Base-by-base conservation (phyloP, 2,329 filamentous ascomycete genomes). In the Diplocarpon mali region DNA sequence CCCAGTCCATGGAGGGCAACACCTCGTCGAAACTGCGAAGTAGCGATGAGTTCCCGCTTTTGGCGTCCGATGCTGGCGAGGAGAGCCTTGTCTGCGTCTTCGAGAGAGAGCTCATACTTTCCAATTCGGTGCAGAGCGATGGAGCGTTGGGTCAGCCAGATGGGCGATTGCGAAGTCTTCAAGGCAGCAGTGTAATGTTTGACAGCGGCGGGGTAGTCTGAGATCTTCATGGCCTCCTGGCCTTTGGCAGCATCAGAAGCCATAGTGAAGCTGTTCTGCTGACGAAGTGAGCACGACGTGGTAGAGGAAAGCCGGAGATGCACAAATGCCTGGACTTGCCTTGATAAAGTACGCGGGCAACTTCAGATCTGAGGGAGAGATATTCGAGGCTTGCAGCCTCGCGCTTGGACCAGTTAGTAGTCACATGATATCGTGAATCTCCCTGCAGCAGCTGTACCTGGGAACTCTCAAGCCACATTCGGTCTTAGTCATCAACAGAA, bases 71-170 rank as follows among this genome's bases (percentile, higher is more conserved):
- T 68, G 2, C 80, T 82, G 3, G 72, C 65, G 31, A 72, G 65
- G 42, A 83, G 73, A 2, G 80, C 84, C 38, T 72, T 70, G 50
- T 87, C 77, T 31, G 82, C 79, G 63, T 89, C 84, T 32, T 67
- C 69, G 36, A 92, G 73, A 1, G 87, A 84, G 16, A 75, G 70
- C 2, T 76, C 68, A 45, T 76, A 71, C 40, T 78, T 68, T 53
- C 70, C 69, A 2, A 73, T 69, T 47, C 84, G 76, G 40, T 85
- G 73, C 60, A 88, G 81, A 32, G 86, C 86, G 35, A 80, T 87
- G 4, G 87, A 84, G 15, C 90, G 85, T 53, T 83, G 79, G 51
- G 92, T 76, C 50, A 90, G 82, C 76, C 92, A 95, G 37, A 75
- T 66, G 1, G 87, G 85, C 1, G 87, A 86, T 39, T 75, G 67